These are phyloP conservation scores for Backusella circina DNA, from an alignment of 192 early-diverging fungal genomes.

Conservation along the genomic window DNA sequence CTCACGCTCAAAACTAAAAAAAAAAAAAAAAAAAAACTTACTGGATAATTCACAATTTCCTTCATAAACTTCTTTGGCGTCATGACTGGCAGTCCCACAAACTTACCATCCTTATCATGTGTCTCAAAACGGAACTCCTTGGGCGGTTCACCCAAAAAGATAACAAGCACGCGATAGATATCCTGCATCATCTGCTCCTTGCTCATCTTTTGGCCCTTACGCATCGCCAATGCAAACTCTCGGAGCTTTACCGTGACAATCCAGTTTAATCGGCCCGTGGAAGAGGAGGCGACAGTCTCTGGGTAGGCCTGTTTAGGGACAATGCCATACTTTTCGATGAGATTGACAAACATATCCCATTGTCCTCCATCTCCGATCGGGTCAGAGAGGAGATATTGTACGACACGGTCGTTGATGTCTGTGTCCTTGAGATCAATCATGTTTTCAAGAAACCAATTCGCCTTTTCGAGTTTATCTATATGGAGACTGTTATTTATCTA, in stretches of 20 bases:
- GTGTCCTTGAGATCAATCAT: conserved; percentile 62
- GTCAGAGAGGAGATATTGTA: conserved; percentile 64
- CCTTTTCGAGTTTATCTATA: conserved; percentile 74
- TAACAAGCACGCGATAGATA: conserved; percentile 65
- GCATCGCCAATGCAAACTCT: conserved; percentile 64
- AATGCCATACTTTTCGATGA: conserved; percentile 73
- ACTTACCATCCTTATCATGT: conserved; percentile 71
- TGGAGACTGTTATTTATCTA: too few relatives aligned
- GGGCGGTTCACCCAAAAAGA: conserved; percentile 71
- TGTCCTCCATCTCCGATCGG: conserved; percentile 75
- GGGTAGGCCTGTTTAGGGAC: conserved; percentile 65
- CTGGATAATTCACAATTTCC: conserved; percentile 54
- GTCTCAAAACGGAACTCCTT: conserved; percentile 63
- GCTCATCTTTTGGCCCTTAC: conserved; percentile 31
- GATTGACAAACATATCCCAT: conserved; percentile 77
- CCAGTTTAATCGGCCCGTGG: conserved; percentile 53
- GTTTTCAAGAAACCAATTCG: conserved; percentile 79
- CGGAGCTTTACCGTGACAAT: conserved; percentile 64
- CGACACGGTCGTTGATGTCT: conserved; percentile 60
- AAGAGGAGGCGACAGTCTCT: conserved; percentile 63
- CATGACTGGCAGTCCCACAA: conserved; percentile 46
- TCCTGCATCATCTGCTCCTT: conserved; percentile 63
- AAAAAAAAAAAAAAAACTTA: too few relatives aligned
- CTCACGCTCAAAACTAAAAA: too few relatives aligned
- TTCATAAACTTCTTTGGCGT: conserved; percentile 63